Evolutionary conservation across 352 stramenopile genomes (phyloP).

Genomic region (Phytophthora kernoviae): DNA sequence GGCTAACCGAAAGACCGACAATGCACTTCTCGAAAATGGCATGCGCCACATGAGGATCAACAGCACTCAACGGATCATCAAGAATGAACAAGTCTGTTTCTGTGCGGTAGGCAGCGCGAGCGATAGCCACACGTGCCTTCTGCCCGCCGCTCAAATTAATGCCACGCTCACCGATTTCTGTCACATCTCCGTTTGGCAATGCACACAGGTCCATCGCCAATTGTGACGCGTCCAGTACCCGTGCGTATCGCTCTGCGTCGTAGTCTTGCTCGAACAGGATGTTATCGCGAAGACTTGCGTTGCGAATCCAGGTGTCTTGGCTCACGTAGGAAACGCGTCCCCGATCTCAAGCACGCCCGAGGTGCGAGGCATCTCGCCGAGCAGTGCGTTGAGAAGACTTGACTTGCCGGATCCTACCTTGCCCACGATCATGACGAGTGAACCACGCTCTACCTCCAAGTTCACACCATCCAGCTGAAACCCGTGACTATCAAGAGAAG

Average conservation of each 20-base stretch:
- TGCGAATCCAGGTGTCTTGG: constrained; percentile 93
- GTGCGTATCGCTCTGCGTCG: constrained; percentile 36
- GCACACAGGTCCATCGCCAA: constrained; percentile 44
- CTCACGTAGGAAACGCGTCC: constrained; percentile 74
- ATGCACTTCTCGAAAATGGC: constrained; percentile 93
- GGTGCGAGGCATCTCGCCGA: constrained; percentile 48
- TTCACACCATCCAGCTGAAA: constrained; percentile 40
- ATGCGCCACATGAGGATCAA: constrained; percentile 95
- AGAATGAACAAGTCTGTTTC: constrained; percentile 92
- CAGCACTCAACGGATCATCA: constrained; percentile 93
- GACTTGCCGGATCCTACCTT: constrained; percentile 56
- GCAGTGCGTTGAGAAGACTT: constrained; percentile 48
- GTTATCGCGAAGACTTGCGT: constrained; percentile 89
- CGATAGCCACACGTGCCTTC: constrained; percentile 84
- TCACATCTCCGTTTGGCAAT: constrained; percentile 56
- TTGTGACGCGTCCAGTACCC: constrained; percentile 40
- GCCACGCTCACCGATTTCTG: constrained; percentile 60
- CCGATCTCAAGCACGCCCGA: constrained; percentile 24
- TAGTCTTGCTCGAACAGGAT: constrained; percentile 79
- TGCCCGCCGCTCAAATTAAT: constrained; percentile 67
- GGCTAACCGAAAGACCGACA: constrained; percentile 44
- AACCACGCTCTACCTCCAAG: constrained; percentile 64
- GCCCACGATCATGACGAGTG: constrained; percentile 59
- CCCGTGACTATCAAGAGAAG: neutral
- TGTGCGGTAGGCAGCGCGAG: constrained; percentile 89